Percentiles rank a stretch among this genome's conserved stretches.
Evolutionary conservation across 345 rosid species (phyloP).

Genomic region (Populus simonii): DNA sequence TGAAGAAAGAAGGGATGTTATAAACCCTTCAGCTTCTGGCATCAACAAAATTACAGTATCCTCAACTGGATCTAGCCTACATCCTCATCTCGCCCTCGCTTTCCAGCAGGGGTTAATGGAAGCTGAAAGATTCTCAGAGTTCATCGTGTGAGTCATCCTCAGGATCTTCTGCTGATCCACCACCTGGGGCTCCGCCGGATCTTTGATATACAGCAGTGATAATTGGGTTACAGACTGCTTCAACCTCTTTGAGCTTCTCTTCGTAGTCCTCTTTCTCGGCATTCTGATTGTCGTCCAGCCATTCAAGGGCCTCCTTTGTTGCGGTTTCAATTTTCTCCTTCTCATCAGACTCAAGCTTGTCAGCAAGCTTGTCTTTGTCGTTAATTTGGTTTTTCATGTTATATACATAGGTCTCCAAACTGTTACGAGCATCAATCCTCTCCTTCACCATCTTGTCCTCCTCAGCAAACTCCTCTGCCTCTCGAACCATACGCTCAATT

Average conservation of each 20-base stretch:
- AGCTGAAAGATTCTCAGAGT: constrained; percentile 30
- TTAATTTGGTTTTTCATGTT: constrained; percentile 95
- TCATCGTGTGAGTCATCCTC: constrained; percentile 61
- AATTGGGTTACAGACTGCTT: constrained; percentile 91
- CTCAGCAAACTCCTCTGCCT: constrained; percentile 95
- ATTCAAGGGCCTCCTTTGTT: constrained; percentile 87
- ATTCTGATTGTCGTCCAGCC: constrained; percentile 87
- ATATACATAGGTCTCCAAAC: constrained; percentile 80
- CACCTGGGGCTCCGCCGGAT: constrained; percentile 77
- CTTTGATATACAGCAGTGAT: constrained; percentile 79
- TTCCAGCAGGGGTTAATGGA: neutral
- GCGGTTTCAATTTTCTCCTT: constrained; percentile 86
- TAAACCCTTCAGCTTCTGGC: constrained; percentile 18
- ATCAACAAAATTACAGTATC: constrained; percentile 33
- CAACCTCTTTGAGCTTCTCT: constrained; percentile 95
- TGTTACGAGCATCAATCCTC: constrained; percentile 83
- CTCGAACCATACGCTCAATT: constrained; percentile 86
- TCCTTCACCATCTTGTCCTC: constrained; percentile 96
- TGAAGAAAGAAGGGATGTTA: constrained; percentile 17
- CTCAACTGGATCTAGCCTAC: constrained; percentile 15
- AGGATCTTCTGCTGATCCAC: constrained; percentile 36
- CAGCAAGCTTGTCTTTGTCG: constrained; percentile 94
- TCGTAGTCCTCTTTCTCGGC: constrained; percentile 89
- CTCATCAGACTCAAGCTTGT: constrained; percentile 84
- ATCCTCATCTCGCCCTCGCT: constrained; percentile 10